Base-by-base conservation (phyloP, 2,329 filamentous ascomycete species). In the Neofusicoccum ribis region DNA sequence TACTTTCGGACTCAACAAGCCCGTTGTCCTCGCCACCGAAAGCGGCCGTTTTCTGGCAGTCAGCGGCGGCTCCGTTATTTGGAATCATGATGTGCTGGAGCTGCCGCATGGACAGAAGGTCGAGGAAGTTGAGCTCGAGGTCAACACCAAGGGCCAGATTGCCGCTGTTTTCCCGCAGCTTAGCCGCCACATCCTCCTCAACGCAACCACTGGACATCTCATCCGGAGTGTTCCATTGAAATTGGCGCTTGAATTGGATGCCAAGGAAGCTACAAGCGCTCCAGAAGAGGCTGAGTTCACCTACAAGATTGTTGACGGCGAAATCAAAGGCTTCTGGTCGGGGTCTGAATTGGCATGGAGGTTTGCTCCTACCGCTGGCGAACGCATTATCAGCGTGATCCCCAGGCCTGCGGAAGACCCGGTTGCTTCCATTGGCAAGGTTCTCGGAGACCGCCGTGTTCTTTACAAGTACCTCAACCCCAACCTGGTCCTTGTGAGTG, bases 401-500 rank as follows among this genome's bases (percentile, higher is more conserved):
- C 84, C 88, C 17, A 86, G 89, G 54, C 88, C 92, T 9, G 74
- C 85, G 2, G 90, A 94, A 69, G 93, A 99, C 71, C 92, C 92
- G 0, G 89, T 98, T 54, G 94, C 95, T 3, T 98, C 95, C 0
- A 97, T 99, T 70, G 95, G 95, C 9, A 92, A 92, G 66, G 95
- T 98, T 1, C 86, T 99, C 23, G 93, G 93, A 31, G 91, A 99
- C 73, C 88, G 95, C 49, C 89, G 89, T n/a, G 95, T 99, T 54
- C 86, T 94, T 68, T 99, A 99, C 86, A 99, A 99, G 80, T 98
- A 98, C 75, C 81, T 99, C 46, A 97, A 96, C 79, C 88, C 91
- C 0, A 97, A 96, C 78, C 85, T 92, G 6, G 83, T 93, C 2
- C 84, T 98, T 0, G 83, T 97, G 51, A 91, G 91, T 1, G 84